A percentile compares a stretch with the other conserved stretches of the same genome.
phyloP scores from a whole-genome alignment of 1,139 yeast genomes.

The Yamadazyma jaroonii region DNA sequence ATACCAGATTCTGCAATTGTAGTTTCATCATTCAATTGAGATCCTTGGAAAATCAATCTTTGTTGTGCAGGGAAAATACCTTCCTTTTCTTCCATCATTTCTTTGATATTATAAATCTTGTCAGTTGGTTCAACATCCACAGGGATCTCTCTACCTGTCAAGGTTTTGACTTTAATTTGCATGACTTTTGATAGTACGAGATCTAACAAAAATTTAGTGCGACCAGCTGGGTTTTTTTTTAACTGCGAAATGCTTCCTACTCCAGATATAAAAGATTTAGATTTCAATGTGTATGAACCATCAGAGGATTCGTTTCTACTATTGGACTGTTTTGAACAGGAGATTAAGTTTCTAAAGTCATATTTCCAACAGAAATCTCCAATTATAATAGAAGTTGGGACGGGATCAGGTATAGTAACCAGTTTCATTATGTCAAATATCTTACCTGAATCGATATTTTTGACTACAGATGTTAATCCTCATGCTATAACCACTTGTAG shows the following conservation, averaged over 20 bases:
- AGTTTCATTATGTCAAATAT: slow-evolving; percentile 63
- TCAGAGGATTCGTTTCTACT: slow-evolving; percentile 87
- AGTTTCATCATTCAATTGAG: slow-evolving; percentile 81
- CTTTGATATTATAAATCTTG: slow-evolving; percentile 79
- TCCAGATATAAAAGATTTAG: slow-evolving; percentile 30
- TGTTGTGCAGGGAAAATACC: slow-evolving; percentile 98
- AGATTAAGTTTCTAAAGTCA: slow-evolving; percentile 29
- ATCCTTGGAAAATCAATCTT: slow-evolving; percentile 84
- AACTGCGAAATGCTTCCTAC: slow-evolving; percentile 37
- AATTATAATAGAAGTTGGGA: slow-evolving; percentile 79
- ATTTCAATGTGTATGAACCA: slow-evolving; percentile 77
- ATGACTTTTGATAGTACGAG: slow-evolving; percentile 26
- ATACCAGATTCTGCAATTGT: slow-evolving; percentile 68
- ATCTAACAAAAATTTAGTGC: not conserved
- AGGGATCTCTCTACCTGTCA: slow-evolving; percentile 83
- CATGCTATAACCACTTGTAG: slow-evolving; percentile 62
- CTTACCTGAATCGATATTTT: slow-evolving; percentile 45
- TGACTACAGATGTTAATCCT: slow-evolving; percentile 79
- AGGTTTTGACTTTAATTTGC: slow-evolving; percentile 71
- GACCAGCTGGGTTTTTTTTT: not conserved
- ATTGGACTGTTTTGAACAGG: slow-evolving; percentile 73
- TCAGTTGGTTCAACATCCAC: slow-evolving; percentile 78
- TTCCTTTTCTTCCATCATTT: slow-evolving; percentile 92
- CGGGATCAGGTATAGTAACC: slow-evolving; percentile 87
- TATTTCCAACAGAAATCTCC: slow-evolving; percentile 39